Conservation (phyloP, 306 rosid genomes). For the Sicyos edulis region DNA sequence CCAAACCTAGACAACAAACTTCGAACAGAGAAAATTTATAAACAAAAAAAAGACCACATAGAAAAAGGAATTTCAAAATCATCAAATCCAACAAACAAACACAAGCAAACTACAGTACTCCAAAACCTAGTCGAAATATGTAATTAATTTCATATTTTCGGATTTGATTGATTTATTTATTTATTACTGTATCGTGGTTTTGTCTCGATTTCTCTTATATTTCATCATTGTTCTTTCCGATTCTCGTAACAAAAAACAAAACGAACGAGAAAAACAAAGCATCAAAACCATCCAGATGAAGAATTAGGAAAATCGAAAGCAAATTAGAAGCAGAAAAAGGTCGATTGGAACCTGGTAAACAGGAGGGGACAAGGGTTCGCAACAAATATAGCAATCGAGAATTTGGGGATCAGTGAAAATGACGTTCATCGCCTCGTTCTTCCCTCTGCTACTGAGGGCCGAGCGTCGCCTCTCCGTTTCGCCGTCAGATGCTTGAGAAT, state of each 20-base stretch:
- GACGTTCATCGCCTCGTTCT: not conserved
- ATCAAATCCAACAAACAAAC: not conserved
- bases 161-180: no score
- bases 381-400: conserved; percentile 75
- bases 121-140: not conserved
- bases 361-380: conserved; percentile 51
- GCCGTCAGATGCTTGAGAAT: not conserved
- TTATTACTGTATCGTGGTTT: no score
- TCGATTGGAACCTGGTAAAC: conserved; percentile 54
- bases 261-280: not conserved
- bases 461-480: not conserved
- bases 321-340: not conserved
- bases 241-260: not conserved
- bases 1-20: no score
- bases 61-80: not conserved
- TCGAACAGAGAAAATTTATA: no score
- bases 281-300: not conserved
- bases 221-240: no score
- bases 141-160: no score
- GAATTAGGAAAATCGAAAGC: not conserved
- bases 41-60: not conserved
- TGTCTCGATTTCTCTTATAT: no score
- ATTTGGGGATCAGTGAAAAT: conserved; percentile 63
- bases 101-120: not conserved
- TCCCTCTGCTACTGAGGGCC: not conserved